Percentiles rank a stretch among this genome's conserved stretches.
Evolutionary conservation across 352 stramenopile species (phyloP).

Genomic region (Nothophytophthora sp.): DNA sequence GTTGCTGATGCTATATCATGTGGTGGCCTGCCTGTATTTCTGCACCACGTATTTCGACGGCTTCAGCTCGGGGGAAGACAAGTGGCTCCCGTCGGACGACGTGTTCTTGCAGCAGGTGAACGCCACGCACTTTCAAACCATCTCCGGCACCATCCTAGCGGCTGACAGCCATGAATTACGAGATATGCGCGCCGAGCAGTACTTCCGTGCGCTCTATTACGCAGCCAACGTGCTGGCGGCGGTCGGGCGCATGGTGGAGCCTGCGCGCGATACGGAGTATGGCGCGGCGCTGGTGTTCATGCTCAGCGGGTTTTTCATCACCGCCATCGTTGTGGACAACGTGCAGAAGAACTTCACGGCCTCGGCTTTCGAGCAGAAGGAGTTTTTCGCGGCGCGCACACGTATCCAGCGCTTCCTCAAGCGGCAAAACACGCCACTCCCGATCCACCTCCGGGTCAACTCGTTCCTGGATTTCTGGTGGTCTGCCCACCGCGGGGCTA

Average conservation of each 20-base stretch:
- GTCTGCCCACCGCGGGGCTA: slow-evolving; percentile 60
- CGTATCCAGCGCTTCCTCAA: slow-evolving; percentile 69
- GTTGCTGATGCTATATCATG: slow-evolving; percentile 53
- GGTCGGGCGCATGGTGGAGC: slow-evolving; percentile 47
- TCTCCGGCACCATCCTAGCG: slow-evolving; percentile 19
- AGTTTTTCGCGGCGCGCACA: slow-evolving; percentile 59
- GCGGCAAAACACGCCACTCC: slow-evolving; percentile 48
- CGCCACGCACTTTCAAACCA: slow-evolving; percentile 27
- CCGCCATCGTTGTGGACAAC: slow-evolving; percentile 67
- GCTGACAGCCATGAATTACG: slow-evolving; percentile 20
- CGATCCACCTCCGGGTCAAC: slow-evolving; percentile 60
- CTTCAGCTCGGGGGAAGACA: slow-evolving; percentile 37
- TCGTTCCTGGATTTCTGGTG: slow-evolving; percentile 75
- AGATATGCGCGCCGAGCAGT: slow-evolving; percentile 45
- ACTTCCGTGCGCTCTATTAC: slow-evolving; percentile 62
- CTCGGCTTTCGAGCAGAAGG: slow-evolving; percentile 67
- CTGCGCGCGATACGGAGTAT: slow-evolving; percentile 49
- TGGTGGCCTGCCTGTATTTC: slow-evolving; percentile 57
- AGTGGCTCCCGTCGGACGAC: slow-evolving; percentile 52
- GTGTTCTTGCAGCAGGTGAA: slow-evolving; percentile 40
- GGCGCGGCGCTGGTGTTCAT: slow-evolving; percentile 55
- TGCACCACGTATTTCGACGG: slow-evolving; percentile 47
- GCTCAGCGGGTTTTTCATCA: slow-evolving; percentile 69
- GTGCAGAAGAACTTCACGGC: slow-evolving; percentile 68
- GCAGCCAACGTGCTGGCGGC: slow-evolving; percentile 52